Evolutionary conservation across 1,284 basidiomycete species (phyloP).

Genomic region (Rhodotorula sp.): DNA sequence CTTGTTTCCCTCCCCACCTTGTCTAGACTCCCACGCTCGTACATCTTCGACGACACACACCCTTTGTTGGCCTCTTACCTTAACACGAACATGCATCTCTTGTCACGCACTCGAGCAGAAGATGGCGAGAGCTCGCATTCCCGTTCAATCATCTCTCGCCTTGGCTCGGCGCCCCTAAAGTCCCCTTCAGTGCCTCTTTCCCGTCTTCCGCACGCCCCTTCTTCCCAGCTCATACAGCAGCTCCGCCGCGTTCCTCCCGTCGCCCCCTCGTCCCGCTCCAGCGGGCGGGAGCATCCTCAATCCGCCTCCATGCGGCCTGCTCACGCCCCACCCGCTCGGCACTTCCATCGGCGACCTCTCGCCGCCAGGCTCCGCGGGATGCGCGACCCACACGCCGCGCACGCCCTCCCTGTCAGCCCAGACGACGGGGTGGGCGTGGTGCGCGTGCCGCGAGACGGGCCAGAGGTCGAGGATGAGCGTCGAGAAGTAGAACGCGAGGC

Average conservation of each 20-base stretch:
- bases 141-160: neutral
- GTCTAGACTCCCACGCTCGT: neutral
- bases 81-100: neutral
- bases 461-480: constrained; percentile 33
- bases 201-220: neutral
- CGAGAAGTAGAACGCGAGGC: constrained; percentile 1
- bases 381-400: neutral
- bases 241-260: neutral
- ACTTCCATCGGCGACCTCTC: neutral
- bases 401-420: constrained; percentile 7
- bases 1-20: neutral
- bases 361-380: no score
- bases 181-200: neutral
- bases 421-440: neutral
- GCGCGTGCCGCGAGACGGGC: constrained; percentile 5
- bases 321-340: neutral
- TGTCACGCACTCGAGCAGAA: neutral
- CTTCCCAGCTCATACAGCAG: neutral
- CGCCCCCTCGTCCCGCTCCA: neutral
- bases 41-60: no score
- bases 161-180: neutral
- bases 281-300: neutral
- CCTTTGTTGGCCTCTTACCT: neutral
- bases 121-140: neutral
- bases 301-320: neutral